Evolutionary conservation across 2,329 filamentous ascomycete species (phyloP).

Genomic region (Zymoseptoria passerinii): DNA sequence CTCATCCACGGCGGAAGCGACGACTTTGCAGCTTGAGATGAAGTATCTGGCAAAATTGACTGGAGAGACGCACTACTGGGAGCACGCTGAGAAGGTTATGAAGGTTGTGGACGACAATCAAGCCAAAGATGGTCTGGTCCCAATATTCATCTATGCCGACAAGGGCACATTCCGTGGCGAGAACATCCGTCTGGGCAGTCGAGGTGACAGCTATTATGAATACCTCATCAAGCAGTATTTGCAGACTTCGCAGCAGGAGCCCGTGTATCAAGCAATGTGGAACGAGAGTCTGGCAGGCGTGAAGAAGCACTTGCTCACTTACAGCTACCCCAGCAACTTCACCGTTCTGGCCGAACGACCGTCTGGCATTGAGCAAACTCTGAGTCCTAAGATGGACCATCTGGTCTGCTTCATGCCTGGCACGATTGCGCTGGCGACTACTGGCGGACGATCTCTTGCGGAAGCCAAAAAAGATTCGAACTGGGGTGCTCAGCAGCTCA

Average conservation of each 20-base stretch:
- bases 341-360: slow-evolving; percentile 88
- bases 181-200: slow-evolving; percentile 85
- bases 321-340: slow-evolving; percentile 68
- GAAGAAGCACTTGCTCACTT: slow-evolving; percentile 85
- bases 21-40: slow-evolving; percentile 88
- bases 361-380: slow-evolving; percentile 53
- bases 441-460: slow-evolving; percentile 65
- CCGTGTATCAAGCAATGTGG: slow-evolving; percentile 88
- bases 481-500: slow-evolving; percentile 70
- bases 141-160: slow-evolving; percentile 80
- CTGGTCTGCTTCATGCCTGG: slow-evolving; percentile 96
- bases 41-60: slow-evolving; percentile 95
- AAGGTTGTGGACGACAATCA: slow-evolving; percentile 78
- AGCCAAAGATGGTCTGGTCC: slow-evolving; percentile 71
- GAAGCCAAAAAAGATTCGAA: slow-evolving; percentile 61
- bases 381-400: slow-evolving; percentile 95
- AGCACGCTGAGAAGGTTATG: slow-evolving; percentile 85
- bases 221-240: slow-evolving; percentile 98
- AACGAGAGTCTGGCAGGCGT: slow-evolving; percentile 74
- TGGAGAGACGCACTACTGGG: slow-evolving; percentile 87
- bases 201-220: slow-evolving; percentile 97
- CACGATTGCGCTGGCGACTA: slow-evolving; percentile 83
- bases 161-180: slow-evolving; percentile 69
- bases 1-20: slow-evolving; percentile 88
- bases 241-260: slow-evolving; percentile 80